These are phyloP conservation scores for Aspergillus tubingensis DNA, from an alignment of 2,329 filamentous ascomycete genomes.

Conservation along the genomic window DNA sequence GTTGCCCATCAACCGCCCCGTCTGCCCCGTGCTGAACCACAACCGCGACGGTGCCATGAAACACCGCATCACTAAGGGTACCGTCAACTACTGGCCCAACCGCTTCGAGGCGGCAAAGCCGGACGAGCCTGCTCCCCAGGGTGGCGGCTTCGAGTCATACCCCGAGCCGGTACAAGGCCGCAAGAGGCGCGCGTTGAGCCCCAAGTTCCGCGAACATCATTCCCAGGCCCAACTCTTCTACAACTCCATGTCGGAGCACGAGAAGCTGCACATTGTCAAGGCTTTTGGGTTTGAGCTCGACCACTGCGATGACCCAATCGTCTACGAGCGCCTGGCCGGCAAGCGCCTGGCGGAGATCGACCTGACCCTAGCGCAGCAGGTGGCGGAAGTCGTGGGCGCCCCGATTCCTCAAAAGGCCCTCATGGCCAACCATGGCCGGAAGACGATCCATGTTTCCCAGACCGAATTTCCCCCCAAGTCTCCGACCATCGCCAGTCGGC, in stretches of 20 bases:
- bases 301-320: constrained; percentile 70
- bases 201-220: constrained; percentile 47
- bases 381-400: constrained; percentile 71
- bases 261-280: constrained; percentile 38
- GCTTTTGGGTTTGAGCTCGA: constrained; percentile 42
- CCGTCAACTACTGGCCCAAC: constrained; percentile 79
- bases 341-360: constrained; percentile 71
- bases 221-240: constrained; percentile 41
- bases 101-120: constrained; percentile 65
- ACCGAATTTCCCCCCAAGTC: constrained; percentile 63
- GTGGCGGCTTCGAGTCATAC: constrained; percentile 71
- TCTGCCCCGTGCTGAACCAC: constrained; percentile 73
- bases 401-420: constrained; percentile 56
- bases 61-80: constrained; percentile 72
- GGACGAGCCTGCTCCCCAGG: constrained; percentile 51
- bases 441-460: constrained; percentile 63
- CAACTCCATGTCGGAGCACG: constrained; percentile 35
- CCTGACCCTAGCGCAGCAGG: constrained; percentile 64
- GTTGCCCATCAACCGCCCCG: constrained; percentile 72
- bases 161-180: constrained; percentile 66
- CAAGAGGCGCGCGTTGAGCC: constrained; percentile 59
- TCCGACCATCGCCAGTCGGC: constrained; percentile 69
- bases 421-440: constrained; percentile 67
- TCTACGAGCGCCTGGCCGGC: constrained; percentile 68
- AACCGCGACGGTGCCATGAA: constrained; percentile 73